Evolutionary conservation across 1,284 basidiomycete species (phyloP), one percentile per base, ranked within the genome.

Genomic region (Leccinum idahoense): DNA sequence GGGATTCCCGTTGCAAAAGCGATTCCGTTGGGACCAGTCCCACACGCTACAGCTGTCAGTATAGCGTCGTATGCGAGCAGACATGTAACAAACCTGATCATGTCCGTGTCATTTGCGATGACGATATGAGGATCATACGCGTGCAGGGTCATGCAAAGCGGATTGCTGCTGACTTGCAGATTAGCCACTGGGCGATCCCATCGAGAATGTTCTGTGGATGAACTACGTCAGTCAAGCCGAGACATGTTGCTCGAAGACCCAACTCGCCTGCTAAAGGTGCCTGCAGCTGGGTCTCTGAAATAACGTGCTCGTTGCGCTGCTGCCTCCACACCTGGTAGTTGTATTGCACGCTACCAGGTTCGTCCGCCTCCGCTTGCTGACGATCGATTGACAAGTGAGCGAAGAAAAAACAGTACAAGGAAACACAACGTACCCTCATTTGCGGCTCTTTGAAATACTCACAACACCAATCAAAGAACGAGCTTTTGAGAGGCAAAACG

Each of bases 361-460:
- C 97, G 72, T 98, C 95, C 4, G 88, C 88, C 74, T 99, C 96
- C 18, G 93, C 87, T 83, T 95, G 90, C 92, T 94, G 51, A 5
- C 11, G 32, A 18, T 57, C 39, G 26, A 62, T 44, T 46, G 37
- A 35, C 20, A 64, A 23, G 61, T 68, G 57, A 73, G 63, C 18
- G 53, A 39, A 60, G 20, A 46, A 6, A 60, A 15, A 59, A 61
- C 57, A 64, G 54, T 62, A 62, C 53, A 57, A 62, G 26, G 14
- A 66, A 46, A 61, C 20, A 60, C 7, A 8, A 78, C 88, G 70
- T 70, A 94, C 93, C 80, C 93, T 89, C 95, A 98, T 97, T 76
- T 97, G 96, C 4, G 96, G 95, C 76, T 98, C 96, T 66, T 93
- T 95, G 80, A 98, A 99, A 75, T 98, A 98, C 74, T 98, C 96